Base-by-base conservation (phyloP, 306 rosid species). In the Sesbania bispinosa region DNA sequence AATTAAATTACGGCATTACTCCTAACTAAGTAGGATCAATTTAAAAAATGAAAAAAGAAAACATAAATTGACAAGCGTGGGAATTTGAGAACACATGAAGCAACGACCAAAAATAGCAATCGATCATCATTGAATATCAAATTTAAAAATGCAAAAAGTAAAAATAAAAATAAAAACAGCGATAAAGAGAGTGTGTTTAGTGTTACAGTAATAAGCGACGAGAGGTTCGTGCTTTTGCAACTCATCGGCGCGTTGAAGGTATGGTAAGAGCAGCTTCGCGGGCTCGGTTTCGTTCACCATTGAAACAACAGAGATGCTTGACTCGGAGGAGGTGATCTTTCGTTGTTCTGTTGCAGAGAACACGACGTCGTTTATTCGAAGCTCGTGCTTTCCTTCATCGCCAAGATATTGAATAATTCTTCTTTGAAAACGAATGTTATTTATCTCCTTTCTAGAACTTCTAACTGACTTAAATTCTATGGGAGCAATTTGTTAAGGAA, bases 231-330 rank as follows among this genome's bases (percentile, higher is more conserved):
- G 97, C 78, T 91, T 91, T 83, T 88, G 97, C 79, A 91, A 55
- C 82, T 91, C 97, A 81, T 91, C 97, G 43, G 97, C 97, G 42
- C 97, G 97, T 77, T 88, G 97, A 62, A 91, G 96, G 80, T 91
- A 91, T 14, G 97, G 97, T 46, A 91, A 65, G 32, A 91, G 90
- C 16, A 88, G 85, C 89, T 91, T 91, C 45, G 96, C 97, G 10
- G 97, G 97, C 76, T 91, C 97, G 79, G 63, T 86, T 10, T 88
- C 97, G 84, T 83, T 80, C 70, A 83, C 89, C 97, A 91, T 91
- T 23, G 29, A 19, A 50, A 50, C 9, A 7, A 14, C 64, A 8
- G 43, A 43, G 16, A 27, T 11, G 47, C 36, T 32, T 32, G 36
- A 32, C 7, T 32, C 36, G 7, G 1, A 32, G n/a, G n/a, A n/a